These are phyloP conservation scores for Fusarium sp. DNA, from an alignment of 2,329 filamentous ascomycete genomes.

Conservation along the genomic window DNA sequence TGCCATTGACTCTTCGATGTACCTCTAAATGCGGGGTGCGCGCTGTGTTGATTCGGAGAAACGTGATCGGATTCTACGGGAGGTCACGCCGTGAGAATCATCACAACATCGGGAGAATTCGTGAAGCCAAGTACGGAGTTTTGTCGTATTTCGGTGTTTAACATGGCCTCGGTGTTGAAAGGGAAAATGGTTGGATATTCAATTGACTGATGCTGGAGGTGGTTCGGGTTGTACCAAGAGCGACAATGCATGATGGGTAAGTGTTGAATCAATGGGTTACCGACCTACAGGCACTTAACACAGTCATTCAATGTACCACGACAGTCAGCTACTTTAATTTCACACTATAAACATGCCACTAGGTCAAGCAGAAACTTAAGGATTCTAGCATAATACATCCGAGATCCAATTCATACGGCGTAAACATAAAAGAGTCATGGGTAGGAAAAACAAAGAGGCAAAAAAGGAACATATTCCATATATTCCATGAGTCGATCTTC, in stretches of 20 bases:
- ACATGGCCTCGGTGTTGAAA: background rate
- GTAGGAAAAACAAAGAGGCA: background rate
- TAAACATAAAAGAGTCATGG: background rate
- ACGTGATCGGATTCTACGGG: conserved; percentile 34
- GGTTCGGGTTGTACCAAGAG: conserved; percentile 10
- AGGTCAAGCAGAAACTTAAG: too few species aligned
- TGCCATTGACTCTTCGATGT: background rate
- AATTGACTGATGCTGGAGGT: background rate
- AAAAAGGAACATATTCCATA: background rate
- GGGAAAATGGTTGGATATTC: background rate
- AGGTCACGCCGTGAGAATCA: conserved; percentile 10
- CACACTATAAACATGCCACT: background rate
- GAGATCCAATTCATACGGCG: too few species aligned
- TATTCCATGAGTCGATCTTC: conserved; percentile 6
- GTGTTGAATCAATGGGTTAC: background rate
- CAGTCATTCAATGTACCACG: background rate
- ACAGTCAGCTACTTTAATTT: background rate
- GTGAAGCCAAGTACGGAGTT: conserved; percentile 21
- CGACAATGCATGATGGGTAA: background rate
- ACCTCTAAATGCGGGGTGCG: conserved; percentile 1
- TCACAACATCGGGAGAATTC: conserved; percentile 20
- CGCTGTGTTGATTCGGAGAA: conserved; percentile 13
- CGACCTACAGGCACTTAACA: background rate
- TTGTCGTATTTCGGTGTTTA: conserved; percentile 30
- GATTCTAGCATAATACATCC: background rate